Conservation (phyloP, 768 basidiomycete genomes). For the Boletus rufocinnamomeus region DNA sequence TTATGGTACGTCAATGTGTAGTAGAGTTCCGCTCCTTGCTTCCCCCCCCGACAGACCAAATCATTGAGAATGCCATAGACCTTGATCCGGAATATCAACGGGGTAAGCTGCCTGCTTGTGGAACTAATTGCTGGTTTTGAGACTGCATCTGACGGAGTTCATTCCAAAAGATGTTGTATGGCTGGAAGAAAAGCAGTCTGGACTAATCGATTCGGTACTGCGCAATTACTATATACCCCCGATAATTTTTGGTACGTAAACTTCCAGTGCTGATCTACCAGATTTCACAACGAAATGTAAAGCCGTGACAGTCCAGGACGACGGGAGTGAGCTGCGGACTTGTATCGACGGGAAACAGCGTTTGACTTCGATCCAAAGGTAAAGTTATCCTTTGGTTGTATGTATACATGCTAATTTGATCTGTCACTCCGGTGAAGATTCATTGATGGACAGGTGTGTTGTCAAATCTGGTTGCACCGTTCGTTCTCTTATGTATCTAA, state of each 20-base stretch:
- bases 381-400: background rate
- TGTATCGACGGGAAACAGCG: conserved; percentile 80
- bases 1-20: conserved; percentile 38
- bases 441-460: conserved; percentile 54
- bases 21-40: background rate
- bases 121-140: background rate
- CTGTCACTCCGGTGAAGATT: conserved; percentile 41
- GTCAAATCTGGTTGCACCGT: background rate
- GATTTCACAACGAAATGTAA: background rate
- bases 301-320: conserved; percentile 43
- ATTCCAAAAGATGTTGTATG: conserved; percentile 57
- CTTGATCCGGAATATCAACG: conserved; percentile 69
- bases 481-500: conserved; percentile 7
- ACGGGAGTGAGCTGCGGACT: conserved; percentile 46
- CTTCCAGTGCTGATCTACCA: background rate
- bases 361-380: conserved; percentile 66
- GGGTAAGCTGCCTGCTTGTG: conserved; percentile 37
- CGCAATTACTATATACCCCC: conserved; percentile 69
- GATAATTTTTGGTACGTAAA: conserved; percentile 57
- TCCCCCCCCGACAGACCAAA: conserved; percentile 41
- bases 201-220: conserved; percentile 64
- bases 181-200: conserved; percentile 59
- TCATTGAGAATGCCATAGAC: conserved; percentile 48
- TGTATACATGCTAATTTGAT: background rate
- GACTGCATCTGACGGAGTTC: background rate